Base-by-base conservation (phyloP, 129 eudicot species). In the Flaveria robusta region DNA sequence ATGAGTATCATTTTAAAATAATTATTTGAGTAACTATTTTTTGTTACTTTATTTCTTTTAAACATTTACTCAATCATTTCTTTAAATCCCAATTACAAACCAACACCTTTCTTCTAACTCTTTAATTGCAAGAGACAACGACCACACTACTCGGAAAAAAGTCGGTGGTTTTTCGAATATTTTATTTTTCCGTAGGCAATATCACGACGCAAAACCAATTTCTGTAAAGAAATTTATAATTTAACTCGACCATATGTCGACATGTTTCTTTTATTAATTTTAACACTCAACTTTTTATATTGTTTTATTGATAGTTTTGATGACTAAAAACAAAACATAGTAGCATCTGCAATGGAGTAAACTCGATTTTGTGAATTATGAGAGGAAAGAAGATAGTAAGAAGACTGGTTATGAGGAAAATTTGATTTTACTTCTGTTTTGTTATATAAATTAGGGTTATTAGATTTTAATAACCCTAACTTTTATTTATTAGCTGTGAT, bases 101-200 rank as follows among this genome's bases (percentile, higher is more conserved):
- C 52, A 37, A 68, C 60, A 54, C 56, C 68, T 54, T 45, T 68
- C 60, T 55, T 77, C 12, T 10, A 77, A 19, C 45, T 78, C 63
- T 78, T 19, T 29, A 49, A 70, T 18, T 70, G 45, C 37, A 22
- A 64, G 73, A 72, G 83, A 71, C 83, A 79, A 79, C 67, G 6
- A 64, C 78, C 83, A 72, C 73, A 37, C 49, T 49, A 71, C 49
- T 37, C 55, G 83, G 83, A 39, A 50, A 51, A 78, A 72, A 73
- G 78, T 50, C 78, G 78, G 83, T 63, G 73, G 63, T 79, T 27
- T 58, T 45, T 52, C 26, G 16, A 18, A 18, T 75, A 18, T 64
- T 24, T 67, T 51, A 41, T 41, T 47, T 26, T 19, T 11, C 29
- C 68, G 47, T 31, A 60, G 3, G 37, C 16, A 37, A 58, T 19